Conservation (phyloP, 768 basidiomycete species). For the Termitomyces sp. region DNA sequence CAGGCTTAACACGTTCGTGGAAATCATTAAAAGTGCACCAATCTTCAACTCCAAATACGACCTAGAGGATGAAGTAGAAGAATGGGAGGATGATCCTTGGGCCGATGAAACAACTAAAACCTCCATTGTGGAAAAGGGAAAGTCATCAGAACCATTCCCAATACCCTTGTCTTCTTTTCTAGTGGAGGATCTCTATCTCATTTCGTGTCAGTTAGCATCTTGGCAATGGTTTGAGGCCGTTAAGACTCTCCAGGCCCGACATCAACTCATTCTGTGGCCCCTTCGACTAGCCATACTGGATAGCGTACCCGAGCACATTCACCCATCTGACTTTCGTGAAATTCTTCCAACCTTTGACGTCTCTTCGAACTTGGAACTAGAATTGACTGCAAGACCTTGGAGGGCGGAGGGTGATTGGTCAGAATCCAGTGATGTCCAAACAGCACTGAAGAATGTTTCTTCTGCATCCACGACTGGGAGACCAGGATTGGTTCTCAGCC, state of each 20-base stretch:
- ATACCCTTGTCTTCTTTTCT: slow-evolving; percentile 66
- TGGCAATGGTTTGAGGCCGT: slow-evolving; percentile 54
- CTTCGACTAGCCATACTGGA: slow-evolving; percentile 67
- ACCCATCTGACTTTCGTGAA: slow-evolving; percentile 55
- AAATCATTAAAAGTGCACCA: slow-evolving; percentile 43
- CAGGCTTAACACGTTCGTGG: slow-evolving; percentile 65
- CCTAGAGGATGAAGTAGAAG: slow-evolving; percentile 48
- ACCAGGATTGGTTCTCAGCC: not conserved
- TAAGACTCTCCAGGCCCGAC: slow-evolving; percentile 49
- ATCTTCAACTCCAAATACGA: slow-evolving; percentile 27
- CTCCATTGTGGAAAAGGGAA: slow-evolving; percentile 21
- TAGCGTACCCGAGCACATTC: slow-evolving; percentile 66
- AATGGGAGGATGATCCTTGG: slow-evolving; percentile 82
- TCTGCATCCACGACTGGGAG: slow-evolving; percentile 5
- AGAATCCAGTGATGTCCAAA: slow-evolving; percentile 40
- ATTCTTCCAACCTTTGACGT: slow-evolving; percentile 62
- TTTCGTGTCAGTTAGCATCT: slow-evolving; percentile 65
- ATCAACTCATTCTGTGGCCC: slow-evolving; percentile 57
- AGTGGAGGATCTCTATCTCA: slow-evolving; percentile 44
- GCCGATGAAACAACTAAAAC: slow-evolving; percentile 35
- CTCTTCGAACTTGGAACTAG: slow-evolving; percentile 37
- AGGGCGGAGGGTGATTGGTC: slow-evolving; percentile 54
- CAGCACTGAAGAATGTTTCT: slow-evolving; percentile 29
- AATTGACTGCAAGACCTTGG: slow-evolving; percentile 32
- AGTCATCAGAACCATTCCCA: slow-evolving; percentile 29